Evolutionary conservation across 2,329 filamentous ascomycete genomes (phyloP).

Genomic region (Fusarium dimerum): DNA sequence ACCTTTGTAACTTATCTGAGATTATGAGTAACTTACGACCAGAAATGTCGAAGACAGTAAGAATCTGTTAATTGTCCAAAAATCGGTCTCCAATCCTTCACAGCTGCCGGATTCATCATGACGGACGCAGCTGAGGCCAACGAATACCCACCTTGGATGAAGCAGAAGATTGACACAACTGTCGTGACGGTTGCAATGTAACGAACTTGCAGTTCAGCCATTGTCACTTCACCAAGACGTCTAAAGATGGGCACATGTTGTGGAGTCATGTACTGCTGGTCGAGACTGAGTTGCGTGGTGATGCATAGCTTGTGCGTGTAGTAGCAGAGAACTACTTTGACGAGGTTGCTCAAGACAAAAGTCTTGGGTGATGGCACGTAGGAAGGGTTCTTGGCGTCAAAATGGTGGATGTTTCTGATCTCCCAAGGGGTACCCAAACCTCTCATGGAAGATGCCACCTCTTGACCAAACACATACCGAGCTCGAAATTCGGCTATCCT

Average conservation of each 20-base stretch:
- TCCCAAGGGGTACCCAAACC: conserved; percentile 21
- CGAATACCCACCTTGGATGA: conserved; percentile 22
- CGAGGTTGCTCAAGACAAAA: conserved; percentile 13
- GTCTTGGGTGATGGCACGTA: conserved; percentile 9
- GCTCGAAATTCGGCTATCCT: conserved; percentile 1
- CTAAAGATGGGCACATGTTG: conserved; percentile 14
- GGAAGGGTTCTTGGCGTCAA: conserved; percentile 12
- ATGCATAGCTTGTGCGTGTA: conserved; percentile 17
- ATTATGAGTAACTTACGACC: conserved; percentile 17
- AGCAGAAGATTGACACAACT: conserved; percentile 22
- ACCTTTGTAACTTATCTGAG: background rate
- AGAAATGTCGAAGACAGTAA: conserved; percentile 18
- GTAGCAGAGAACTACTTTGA: conserved; percentile 17
- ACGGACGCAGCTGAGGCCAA: conserved; percentile 13
- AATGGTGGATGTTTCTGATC: conserved; percentile 24
- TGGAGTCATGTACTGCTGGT: conserved; percentile 15
- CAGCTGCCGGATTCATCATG: conserved; percentile 9
- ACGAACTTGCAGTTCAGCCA: conserved; percentile 16
- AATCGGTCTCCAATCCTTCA: conserved; percentile 21
- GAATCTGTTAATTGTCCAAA: conserved; percentile 17
- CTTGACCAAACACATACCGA: conserved; percentile 22
- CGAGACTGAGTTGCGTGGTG: conserved; percentile 13
- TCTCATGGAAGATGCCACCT: conserved; percentile 24
- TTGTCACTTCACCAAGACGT: conserved; percentile 9
- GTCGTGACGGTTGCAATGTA: conserved; percentile 21